These are phyloP conservation scores for Hypoxylon rickii DNA, from an alignment of 495 filamentous ascomycete genomes.

Conservation along the genomic window DNA sequence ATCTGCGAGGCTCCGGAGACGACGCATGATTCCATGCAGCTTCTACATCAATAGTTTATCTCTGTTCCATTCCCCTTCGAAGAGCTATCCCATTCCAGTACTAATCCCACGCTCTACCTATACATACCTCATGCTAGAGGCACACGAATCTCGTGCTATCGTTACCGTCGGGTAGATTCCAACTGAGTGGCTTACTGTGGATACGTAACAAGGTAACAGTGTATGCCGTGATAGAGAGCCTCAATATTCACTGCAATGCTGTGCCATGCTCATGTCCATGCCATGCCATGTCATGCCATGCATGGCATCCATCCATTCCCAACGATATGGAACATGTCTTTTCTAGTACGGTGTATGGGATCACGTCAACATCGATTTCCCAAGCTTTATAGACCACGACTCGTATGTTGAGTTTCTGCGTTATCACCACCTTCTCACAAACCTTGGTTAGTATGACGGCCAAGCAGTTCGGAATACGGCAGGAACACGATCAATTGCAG, in stretches of 20 bases:
- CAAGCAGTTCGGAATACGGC: constrained; percentile 14
- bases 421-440: constrained; percentile 15
- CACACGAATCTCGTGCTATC: constrained; percentile 42
- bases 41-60: constrained; percentile 27
- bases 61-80: constrained; percentile 9
- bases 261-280: constrained; percentile 33
- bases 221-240: constrained; percentile 42
- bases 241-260: constrained; percentile 41
- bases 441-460: too few species aligned
- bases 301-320: constrained; percentile 35
- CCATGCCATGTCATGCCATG: constrained; percentile 40
- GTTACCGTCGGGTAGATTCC: constrained; percentile 39
- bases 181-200: constrained; percentile 37
- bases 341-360: constrained; percentile 15
- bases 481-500: constrained; percentile 1
- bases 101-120: not conserved
- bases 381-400: not conserved
- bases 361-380: constrained; percentile 4
- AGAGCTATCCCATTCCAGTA: not conserved
- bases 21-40: constrained; percentile 41
- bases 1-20: constrained; percentile 36
- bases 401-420: not conserved
- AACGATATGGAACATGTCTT: constrained; percentile 8
- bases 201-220: constrained; percentile 36
- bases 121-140: constrained; percentile 2